Percentiles rank a stretch among this genome's conserved stretches.
These are phyloP conservation scores for Capsella rubella DNA, from an alignment of 441 rosid genomes.

Conservation along the genomic window DNA sequence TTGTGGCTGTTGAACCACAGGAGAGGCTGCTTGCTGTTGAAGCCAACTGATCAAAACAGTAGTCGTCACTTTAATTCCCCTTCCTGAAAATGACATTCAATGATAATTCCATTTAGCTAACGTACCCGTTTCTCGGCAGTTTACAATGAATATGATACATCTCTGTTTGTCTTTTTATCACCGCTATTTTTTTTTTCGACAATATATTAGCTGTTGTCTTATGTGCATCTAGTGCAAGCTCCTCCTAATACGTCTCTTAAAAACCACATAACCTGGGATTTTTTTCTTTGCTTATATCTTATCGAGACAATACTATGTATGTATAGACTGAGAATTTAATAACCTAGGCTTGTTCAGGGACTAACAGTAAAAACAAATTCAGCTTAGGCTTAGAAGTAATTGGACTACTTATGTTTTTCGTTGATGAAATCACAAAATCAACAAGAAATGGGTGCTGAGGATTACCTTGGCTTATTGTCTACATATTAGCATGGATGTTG, in stretches of 20 bases:
- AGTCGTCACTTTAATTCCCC: constrained; percentile 38
- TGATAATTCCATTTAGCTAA: constrained; percentile 36
- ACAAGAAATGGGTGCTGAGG: constrained; percentile 4
- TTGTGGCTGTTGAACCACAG: constrained; percentile 40
- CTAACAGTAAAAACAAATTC: neutral
- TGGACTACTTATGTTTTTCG: neutral
- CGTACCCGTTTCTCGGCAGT: constrained; percentile 25
- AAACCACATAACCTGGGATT: constrained; percentile 20
- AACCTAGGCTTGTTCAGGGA: constrained; percentile 9
- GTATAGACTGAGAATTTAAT: neutral
- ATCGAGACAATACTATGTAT: constrained; percentile 15
- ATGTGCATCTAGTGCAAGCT: constrained; percentile 23
- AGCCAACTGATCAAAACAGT: constrained; percentile 42
- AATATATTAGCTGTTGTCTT: constrained; percentile 5
- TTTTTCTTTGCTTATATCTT: neutral
- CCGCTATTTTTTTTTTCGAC: constrained; percentile 14
- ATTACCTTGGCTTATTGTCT: constrained; percentile 34
- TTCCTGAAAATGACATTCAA: constrained; percentile 41
- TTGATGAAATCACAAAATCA: neutral
- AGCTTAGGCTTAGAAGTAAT: neutral
- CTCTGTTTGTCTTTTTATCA: constrained; percentile 24
- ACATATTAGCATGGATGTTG: neutral
- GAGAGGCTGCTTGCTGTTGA: constrained; percentile 49
- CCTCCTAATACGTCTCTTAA: neutral
- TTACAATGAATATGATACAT: constrained; percentile 21